phyloP scores from a whole-genome alignment of 768 basidiomycete species.

The Phylloporus scabripes region DNA sequence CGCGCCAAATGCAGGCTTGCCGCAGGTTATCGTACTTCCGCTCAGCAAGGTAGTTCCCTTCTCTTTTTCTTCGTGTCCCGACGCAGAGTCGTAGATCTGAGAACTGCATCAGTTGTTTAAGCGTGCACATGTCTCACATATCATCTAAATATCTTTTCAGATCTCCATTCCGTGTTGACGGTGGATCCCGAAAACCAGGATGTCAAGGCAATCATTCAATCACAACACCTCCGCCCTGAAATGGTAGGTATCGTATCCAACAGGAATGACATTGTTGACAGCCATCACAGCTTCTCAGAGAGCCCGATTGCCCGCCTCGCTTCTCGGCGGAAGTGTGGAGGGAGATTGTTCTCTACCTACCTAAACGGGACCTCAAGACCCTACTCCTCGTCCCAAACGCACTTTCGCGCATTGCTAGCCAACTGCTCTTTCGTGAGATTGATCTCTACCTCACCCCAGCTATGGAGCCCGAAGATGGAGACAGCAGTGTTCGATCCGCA shows the following conservation, averaged over 20 bases:
- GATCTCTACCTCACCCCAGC: constrained; percentile 54
- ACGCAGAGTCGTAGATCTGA: background rate
- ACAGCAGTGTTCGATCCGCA: constrained; percentile 9
- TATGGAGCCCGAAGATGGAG: constrained; percentile 21
- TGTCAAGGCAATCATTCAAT: constrained; percentile 56
- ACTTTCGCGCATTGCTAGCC: constrained; percentile 63
- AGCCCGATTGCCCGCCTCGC: constrained; percentile 43
- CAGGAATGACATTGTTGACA: background rate
- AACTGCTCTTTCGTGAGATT: constrained; percentile 58
- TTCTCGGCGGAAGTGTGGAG: constrained; percentile 71
- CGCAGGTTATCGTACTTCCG: constrained; percentile 53
- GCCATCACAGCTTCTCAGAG: constrained; percentile 23
- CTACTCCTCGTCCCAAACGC: constrained; percentile 60
- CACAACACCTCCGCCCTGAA: constrained; percentile 45
- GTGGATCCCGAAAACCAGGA: constrained; percentile 67
- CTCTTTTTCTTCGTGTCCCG: background rate
- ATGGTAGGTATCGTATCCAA: constrained; percentile 38
- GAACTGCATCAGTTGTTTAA: too few species aligned
- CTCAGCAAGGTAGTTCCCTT: constrained; percentile 53
- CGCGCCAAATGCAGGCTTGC: constrained; percentile 63
- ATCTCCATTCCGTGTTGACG: constrained; percentile 58
- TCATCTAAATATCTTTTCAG: constrained; percentile 31
- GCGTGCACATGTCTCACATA: background rate
- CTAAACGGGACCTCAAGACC: constrained; percentile 59
- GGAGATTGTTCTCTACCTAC: constrained; percentile 57